Percentiles rank a stretch among this genome's conserved stretches.
Evolutionary conservation across 2,329 filamentous ascomycete genomes (phyloP).

Genomic region (Pseudocercospora vitis): DNA sequence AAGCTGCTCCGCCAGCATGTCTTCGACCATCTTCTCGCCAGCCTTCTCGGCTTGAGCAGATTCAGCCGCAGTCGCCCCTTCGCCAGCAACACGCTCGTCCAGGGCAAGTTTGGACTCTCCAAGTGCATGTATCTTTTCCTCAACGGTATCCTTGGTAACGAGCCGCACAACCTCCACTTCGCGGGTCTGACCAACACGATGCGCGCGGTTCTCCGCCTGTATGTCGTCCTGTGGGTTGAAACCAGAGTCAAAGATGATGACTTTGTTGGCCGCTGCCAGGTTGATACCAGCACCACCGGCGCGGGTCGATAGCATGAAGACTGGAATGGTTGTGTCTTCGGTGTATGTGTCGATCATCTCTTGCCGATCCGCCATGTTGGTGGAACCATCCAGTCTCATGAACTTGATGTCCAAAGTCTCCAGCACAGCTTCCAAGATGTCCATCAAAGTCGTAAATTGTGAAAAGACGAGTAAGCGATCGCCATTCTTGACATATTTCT

Average conservation of each 20-base stretch:
- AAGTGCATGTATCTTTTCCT: constrained; percentile 88
- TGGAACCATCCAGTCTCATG: constrained; percentile 82
- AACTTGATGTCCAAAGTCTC: constrained; percentile 71
- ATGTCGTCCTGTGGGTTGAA: constrained; percentile 98
- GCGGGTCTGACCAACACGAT: constrained; percentile 86
- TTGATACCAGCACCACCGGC: constrained; percentile 98
- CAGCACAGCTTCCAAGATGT: constrained; percentile 83
- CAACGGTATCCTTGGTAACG: constrained; percentile 77
- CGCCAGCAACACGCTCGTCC: constrained; percentile 70
- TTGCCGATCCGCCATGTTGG: constrained; percentile 79
- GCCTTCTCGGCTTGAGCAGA: constrained; percentile 48
- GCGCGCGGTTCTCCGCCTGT: constrained; percentile 96
- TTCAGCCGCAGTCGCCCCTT: constrained; percentile 44
- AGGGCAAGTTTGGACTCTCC: constrained; percentile 92
- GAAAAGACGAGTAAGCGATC: constrained; percentile 90
- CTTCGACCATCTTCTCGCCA: constrained; percentile 39
- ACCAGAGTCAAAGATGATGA: constrained; percentile 94
- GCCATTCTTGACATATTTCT: constrained; percentile 71
- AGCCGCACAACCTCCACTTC: constrained; percentile 89
- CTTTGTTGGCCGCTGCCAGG: constrained; percentile 91
- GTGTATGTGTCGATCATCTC: constrained; percentile 86
- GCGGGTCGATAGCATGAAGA: constrained; percentile 90
- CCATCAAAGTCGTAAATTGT: constrained; percentile 87
- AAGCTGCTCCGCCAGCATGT: constrained; percentile 46
- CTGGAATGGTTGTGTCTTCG: constrained; percentile 70